These are phyloP conservation scores for Isabelozyma heimii DNA, from an alignment of 805 yeast genomes.

Conservation along the genomic window DNA sequence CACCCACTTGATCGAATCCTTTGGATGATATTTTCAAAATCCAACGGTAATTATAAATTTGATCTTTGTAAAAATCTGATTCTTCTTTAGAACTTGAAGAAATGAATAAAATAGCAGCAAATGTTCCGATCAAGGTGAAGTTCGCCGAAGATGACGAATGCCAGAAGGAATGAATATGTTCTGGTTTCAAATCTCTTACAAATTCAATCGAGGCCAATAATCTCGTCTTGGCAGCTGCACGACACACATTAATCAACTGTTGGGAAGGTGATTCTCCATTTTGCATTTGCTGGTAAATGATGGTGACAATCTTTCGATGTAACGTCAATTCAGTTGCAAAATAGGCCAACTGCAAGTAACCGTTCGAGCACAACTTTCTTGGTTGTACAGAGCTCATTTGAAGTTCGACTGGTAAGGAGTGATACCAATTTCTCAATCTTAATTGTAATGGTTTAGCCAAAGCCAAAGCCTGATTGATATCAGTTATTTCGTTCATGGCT, in stretches of 20 bases:
- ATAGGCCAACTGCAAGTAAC: conserved; percentile 78
- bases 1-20: conserved; percentile 75
- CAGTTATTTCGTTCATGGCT: conserved; percentile 54
- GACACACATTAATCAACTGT: conserved; percentile 55
- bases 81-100: conserved; percentile 66
- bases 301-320: conserved; percentile 72
- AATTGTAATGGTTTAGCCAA: conserved; percentile 81
- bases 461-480: conserved; percentile 66
- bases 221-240: conserved; percentile 83
- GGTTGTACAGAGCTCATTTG: conserved; percentile 63
- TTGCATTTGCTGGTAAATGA: conserved; percentile 38
- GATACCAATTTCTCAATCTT: conserved; percentile 73
- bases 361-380: conserved; percentile 67
- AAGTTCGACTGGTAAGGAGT: conserved; percentile 59
- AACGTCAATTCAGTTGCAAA: conserved; percentile 86
- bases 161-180: conserved; percentile 88
- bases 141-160: conserved; percentile 77
- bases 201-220: conserved; percentile 79
- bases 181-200: conserved; percentile 70
- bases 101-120: conserved; percentile 76
- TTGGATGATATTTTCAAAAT: conserved; percentile 69
- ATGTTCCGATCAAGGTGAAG: conserved; percentile 80
- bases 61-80: conserved; percentile 59
- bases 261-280: conserved; percentile 32
- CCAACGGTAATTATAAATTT: conserved; percentile 75